Conservation (phyloP, 176 grass and related monocot genomes). For the Calamus simplicifolius region DNA sequence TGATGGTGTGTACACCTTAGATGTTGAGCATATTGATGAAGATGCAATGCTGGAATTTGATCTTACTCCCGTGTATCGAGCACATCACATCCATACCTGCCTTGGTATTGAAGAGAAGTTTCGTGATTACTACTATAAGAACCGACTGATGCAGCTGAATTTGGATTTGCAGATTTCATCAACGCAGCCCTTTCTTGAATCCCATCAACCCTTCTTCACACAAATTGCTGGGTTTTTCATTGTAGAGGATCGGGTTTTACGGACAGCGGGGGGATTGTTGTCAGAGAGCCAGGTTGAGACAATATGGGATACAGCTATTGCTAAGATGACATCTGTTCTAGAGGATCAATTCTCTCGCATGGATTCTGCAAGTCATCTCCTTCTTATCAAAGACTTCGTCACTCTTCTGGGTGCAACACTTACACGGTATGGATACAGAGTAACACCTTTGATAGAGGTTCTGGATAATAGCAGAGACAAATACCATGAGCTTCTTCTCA, state of each 20-base stretch:
- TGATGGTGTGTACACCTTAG: conserved; percentile 55
- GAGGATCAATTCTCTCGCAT: conserved; percentile 55
- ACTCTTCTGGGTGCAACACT: conserved; percentile 51
- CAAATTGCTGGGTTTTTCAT: conserved; percentile 88
- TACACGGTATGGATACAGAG: conserved; percentile 45
- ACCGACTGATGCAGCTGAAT: conserved; percentile 72
- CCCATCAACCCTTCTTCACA: conserved; percentile 50
- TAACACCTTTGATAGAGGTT: conserved; percentile 39
- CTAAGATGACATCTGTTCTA: conserved; percentile 52
- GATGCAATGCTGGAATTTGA: conserved; percentile 53
- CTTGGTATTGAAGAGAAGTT: conserved; percentile 69
- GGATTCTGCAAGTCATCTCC: conserved; percentile 51
- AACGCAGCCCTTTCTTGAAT: conserved; percentile 61
- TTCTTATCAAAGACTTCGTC: conserved; percentile 62
- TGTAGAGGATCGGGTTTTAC: conserved; percentile 55
- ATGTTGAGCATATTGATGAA: conserved; percentile 43
- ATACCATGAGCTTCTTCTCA: conserved; percentile 50
- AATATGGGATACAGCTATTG: conserved; percentile 53
- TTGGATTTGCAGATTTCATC: conserved; percentile 68
- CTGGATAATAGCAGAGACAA: conserved; percentile 65
- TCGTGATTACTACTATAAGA: conserved; percentile 62
- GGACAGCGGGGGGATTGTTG: conserved; percentile 60
- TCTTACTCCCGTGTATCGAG: conserved; percentile 57
- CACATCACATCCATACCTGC: conserved; percentile 44
- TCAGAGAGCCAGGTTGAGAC: conserved; percentile 62